Conservation (phyloP, 1,284 basidiomycete species). For the Xerocomus amazonicus region DNA sequence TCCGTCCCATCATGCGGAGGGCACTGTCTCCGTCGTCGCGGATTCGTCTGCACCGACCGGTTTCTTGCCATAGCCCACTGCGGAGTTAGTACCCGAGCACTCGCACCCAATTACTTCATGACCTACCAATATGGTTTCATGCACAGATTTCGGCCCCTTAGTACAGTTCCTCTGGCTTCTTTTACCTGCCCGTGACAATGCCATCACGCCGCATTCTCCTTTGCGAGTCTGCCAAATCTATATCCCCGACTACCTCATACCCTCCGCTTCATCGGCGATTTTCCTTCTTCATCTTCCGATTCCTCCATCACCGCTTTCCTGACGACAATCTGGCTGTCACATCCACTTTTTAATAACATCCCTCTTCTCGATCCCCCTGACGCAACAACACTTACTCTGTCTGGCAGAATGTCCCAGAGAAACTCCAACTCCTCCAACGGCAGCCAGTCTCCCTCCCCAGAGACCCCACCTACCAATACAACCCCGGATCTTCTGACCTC, state of each 20-base stretch:
- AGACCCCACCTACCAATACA: conserved; percentile 38
- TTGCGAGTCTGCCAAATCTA: conserved; percentile 27
- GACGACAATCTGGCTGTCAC: conserved; percentile 19
- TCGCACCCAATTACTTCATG: conserved; percentile 31
- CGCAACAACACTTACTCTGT: conserved; percentile 9
- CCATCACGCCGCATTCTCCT: conserved; percentile 33
- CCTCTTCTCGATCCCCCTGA: conserved; percentile 19
- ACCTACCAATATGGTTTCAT: conserved; percentile 33
- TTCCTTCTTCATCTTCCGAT: conserved; percentile 24
- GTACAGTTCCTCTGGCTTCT: conserved; percentile 26
- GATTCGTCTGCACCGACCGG: conserved; percentile 26
- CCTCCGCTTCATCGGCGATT: conserved; percentile 25
- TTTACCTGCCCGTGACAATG: conserved; percentile 28
- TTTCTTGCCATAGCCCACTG: conserved; percentile 23
- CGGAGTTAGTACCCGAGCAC: conserved; percentile 34
- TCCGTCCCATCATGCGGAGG: conserved; percentile 1
- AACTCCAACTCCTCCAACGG: conserved; percentile 35
- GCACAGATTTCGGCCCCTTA: conserved; percentile 33
- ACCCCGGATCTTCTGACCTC: conserved; percentile 43
- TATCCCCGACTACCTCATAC: conserved; percentile 30
- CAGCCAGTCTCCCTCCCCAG: conserved; percentile 45
- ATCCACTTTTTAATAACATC: conserved; percentile 25
- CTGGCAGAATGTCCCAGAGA: conserved; percentile 22
- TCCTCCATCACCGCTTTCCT: conserved; percentile 20
- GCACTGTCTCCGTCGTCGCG: conserved; percentile 21